These are phyloP conservation scores for Pichia sp. DNA, from an alignment of 1,139 yeast genomes.

Conservation along the genomic window DNA sequence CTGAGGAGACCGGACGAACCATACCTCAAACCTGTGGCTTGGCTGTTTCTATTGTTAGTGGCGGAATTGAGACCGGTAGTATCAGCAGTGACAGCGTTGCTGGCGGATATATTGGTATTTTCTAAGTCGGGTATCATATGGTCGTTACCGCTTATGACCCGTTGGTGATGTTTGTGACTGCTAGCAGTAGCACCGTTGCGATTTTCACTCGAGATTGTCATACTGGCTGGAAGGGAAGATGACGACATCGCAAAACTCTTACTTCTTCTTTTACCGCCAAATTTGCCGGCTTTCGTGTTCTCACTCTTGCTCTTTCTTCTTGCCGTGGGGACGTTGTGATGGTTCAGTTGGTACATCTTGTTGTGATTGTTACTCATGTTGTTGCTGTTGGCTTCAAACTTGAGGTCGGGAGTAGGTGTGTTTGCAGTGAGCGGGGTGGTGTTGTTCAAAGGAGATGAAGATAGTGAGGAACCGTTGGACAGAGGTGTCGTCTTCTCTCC, in stretches of 20 bases:
- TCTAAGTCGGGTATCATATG: neutral
- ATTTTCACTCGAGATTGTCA: slow-evolving; percentile 2
- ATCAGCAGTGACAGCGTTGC: neutral
- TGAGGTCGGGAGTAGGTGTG: neutral
- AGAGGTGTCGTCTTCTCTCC: slow-evolving; percentile 41
- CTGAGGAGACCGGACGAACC: neutral
- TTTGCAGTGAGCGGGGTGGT: neutral
- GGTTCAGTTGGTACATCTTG: slow-evolving; percentile 6
- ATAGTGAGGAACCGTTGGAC: slow-evolving; percentile 4
- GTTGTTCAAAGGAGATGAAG: neutral
- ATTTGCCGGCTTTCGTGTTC: slow-evolving; percentile 14
- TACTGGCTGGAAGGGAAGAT: neutral
- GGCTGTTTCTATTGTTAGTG: neutral
- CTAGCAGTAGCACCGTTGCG: neutral
- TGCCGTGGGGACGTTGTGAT: slow-evolving; percentile 3
- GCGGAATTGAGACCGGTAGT: neutral
- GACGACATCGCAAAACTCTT: slow-evolving; percentile 11
- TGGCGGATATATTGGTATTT: neutral
- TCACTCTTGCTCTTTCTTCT: slow-evolving; percentile 17
- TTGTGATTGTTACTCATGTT: neutral
- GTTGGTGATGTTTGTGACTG: neutral
- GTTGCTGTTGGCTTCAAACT: neutral
- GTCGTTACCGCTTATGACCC: slow-evolving; percentile 3
- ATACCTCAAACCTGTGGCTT: neutral
- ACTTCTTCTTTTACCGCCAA: slow-evolving; percentile 17